Evolutionary conservation across 202 grass and related monocot species (phyloP).

Genomic region (Carex arenaria): DNA sequence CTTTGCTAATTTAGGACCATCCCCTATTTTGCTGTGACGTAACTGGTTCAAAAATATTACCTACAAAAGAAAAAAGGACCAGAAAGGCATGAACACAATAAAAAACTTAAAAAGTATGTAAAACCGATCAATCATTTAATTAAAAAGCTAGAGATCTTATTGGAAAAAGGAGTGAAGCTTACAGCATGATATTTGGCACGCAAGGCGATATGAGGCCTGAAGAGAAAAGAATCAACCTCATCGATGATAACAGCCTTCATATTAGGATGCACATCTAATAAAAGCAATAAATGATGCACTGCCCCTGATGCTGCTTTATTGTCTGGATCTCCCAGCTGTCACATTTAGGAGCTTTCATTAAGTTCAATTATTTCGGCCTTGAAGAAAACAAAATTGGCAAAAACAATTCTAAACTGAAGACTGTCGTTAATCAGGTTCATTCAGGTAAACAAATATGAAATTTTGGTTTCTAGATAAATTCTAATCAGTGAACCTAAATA

Average conservation of each 20-base stretch:
- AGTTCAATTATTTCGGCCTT: conserved; percentile 19
- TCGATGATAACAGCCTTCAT: conserved; percentile 99
- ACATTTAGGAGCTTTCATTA: conserved; percentile 15
- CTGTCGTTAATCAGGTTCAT: background rate
- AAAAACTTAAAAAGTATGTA: background rate
- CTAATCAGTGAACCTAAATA: background rate
- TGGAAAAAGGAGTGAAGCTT: conserved; percentile 35
- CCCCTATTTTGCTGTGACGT: conserved; percentile 58
- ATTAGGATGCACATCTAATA: conserved; percentile 81
- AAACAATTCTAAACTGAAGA: background rate
- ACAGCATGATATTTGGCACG: conserved; percentile 93
- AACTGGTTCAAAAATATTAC: conserved; percentile 97
- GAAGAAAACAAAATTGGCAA: background rate
- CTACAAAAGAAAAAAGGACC: conserved; percentile 35
- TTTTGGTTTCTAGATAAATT: background rate
- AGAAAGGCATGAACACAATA: conserved; percentile 18
- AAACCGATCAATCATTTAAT: background rate
- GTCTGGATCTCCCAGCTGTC: conserved; percentile 91
- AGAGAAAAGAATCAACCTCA: conserved; percentile 95
- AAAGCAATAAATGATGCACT: conserved; percentile 74
- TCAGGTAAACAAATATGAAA: background rate
- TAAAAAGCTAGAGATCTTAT: background rate
- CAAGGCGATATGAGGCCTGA: conserved; percentile 83
- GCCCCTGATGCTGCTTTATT: conserved; percentile 85
- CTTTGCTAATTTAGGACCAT: conserved; percentile 88